Percentiles rank a stretch among this genome's conserved stretches.
Conservation (phyloP, 2,329 filamentous ascomycete species). For the Aspergillus eucalypticola region DNA sequence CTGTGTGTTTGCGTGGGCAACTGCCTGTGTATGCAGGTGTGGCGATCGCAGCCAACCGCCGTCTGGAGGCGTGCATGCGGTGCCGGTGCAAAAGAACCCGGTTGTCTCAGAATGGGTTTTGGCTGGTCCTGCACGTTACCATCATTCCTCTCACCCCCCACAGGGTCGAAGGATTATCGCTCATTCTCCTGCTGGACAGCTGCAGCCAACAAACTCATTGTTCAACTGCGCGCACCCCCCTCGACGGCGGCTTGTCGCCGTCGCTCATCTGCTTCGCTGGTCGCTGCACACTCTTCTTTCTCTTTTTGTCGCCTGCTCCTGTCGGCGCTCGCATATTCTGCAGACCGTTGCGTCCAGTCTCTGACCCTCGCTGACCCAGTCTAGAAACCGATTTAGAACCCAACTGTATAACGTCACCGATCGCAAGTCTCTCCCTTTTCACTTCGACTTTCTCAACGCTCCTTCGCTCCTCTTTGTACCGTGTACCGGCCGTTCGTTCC, state of each 20-base stretch:
- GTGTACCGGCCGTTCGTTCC: slow-evolving; percentile 18
- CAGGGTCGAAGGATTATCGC: slow-evolving; percentile 6
- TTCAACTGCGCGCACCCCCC: slow-evolving; percentile 22
- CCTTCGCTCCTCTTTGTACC: slow-evolving; percentile 8
- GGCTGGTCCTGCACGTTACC: slow-evolving; percentile 7
- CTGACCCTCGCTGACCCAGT: slow-evolving; percentile 16
- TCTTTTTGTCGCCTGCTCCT: slow-evolving; percentile 10
- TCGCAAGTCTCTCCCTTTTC: slow-evolving; percentile 15
- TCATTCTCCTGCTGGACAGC: slow-evolving; percentile 18
- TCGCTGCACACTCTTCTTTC: slow-evolving; percentile 17
- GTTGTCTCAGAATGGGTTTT: slow-evolving; percentile 20
- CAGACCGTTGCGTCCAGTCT: slow-evolving; percentile 7
- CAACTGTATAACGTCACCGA: slow-evolving; percentile 9
- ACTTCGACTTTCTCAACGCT: slow-evolving; percentile 3
- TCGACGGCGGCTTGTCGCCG: slow-evolving; percentile 16
- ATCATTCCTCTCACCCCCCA: not conserved
- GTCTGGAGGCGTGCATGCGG: slow-evolving; percentile 14
- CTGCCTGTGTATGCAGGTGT: slow-evolving; percentile 9
- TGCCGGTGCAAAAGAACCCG: slow-evolving; percentile 15
- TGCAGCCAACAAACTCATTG: slow-evolving; percentile 38
- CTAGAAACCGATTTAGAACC: slow-evolving; percentile 12
- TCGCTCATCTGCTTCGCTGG: slow-evolving; percentile 14
- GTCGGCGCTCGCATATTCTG: slow-evolving; percentile 17
- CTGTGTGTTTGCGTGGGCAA: not conserved
- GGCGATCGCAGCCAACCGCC: slow-evolving; percentile 12